Evolutionary conservation across 106 monocot species (phyloP).

Genomic region (Dendrobium officinale): DNA sequence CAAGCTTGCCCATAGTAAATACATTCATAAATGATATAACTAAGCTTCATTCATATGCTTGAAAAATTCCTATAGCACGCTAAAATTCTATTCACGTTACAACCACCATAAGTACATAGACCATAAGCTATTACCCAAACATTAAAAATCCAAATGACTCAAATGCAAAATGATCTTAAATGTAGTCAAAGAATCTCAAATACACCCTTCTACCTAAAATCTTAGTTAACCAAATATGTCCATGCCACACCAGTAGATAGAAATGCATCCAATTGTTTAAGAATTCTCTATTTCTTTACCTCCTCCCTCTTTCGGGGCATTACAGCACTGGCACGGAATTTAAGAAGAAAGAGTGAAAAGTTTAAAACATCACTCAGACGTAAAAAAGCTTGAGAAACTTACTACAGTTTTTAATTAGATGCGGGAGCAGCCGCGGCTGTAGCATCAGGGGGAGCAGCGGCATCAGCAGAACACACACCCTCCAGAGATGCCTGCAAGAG

Average conservation of each 20-base stretch:
- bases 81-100: too few species aligned
- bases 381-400: background rate
- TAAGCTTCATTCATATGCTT: too few species aligned
- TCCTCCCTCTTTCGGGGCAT: background rate
- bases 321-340: background rate
- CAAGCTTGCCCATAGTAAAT: too few species aligned
- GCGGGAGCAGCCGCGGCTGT: background rate
- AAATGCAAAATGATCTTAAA: background rate
- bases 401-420: background rate
- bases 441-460: background rate
- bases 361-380: background rate
- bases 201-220: background rate
- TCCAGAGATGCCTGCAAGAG: slow-evolving; percentile 18
- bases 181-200: background rate
- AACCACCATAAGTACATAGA: too few species aligned
- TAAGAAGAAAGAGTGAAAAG: background rate
- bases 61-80: too few species aligned
- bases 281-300: background rate
- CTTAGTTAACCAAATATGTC: background rate
- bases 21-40: too few species aligned
- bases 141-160: background rate
- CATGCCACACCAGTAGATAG: background rate
- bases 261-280: background rate
- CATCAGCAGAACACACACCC: slow-evolving; percentile 5
- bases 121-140: background rate